Conservation (phyloP, 2,329 filamentous ascomycete genomes). For the Neoascochyta sp. region DNA sequence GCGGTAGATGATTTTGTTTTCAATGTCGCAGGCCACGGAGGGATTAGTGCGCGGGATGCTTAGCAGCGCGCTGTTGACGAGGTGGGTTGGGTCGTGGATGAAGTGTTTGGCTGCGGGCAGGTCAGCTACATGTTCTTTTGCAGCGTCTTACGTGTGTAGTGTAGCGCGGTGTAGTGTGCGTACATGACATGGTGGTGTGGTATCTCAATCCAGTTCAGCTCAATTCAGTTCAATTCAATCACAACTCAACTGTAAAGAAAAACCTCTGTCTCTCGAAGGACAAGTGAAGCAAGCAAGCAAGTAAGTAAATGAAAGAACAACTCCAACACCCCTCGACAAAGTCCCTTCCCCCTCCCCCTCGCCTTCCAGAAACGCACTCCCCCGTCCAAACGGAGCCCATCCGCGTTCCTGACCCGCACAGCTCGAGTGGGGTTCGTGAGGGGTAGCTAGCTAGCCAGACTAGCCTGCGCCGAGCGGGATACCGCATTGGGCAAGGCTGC, state of each 20-base stretch:
- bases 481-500: no score
- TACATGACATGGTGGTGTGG: slow-evolving; percentile 5
- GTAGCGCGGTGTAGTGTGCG: neutral
- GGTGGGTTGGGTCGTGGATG: slow-evolving; percentile 74
- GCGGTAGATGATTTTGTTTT: slow-evolving; percentile 66
- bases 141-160: neutral
- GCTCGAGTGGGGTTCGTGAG: slow-evolving; percentile 5
- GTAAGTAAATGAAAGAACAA: no score
- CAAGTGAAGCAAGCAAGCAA: no score
- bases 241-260: neutral
- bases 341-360: neutral
- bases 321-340: no score
- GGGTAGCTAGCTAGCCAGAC: slow-evolving; percentile 5
- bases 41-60: slow-evolving; percentile 82
- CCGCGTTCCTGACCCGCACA: slow-evolving; percentile 1
- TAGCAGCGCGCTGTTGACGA: slow-evolving; percentile 73
- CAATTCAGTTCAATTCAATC: slow-evolving; percentile 1
- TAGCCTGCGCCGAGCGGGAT: no score
- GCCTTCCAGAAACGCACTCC: neutral
- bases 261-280: no score
- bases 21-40: slow-evolving; percentile 69
- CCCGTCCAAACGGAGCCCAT: slow-evolving; percentile 1
- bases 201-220: neutral
- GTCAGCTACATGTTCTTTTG: no score
- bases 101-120: slow-evolving; percentile 75